Evolutionary conservation across 176 grass and related monocot species (phyloP), one percentile per base, ranked within the genome.

Genomic region (Oryza glumipatula): DNA sequence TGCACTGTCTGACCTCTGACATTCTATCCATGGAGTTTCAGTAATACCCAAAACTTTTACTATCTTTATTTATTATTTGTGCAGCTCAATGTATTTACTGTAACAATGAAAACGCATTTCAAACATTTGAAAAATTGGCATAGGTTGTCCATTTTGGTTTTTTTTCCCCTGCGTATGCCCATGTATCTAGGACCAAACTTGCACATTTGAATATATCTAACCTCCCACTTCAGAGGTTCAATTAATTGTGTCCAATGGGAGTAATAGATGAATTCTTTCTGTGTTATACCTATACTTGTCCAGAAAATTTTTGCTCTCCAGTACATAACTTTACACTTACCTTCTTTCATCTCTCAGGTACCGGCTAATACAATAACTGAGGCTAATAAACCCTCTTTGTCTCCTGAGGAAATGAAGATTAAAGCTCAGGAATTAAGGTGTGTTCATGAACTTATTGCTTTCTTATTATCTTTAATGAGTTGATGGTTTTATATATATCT

Each of bases 361-460:
- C 86, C 83, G 11, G 82, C 75, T 36, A 90, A 73, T 63, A 46
- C 82, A 56, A 90, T 87, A 84, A 41, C 24, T 4, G 94, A 92
- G 66, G 83, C 67, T 71, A 82, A 83, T 43, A 96, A 92, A 66
- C 88, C 90, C 8, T 86, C 48, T 85, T 26, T 99, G 67, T 94
- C 97, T 44, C 89, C 92, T 38, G 94, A 99, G 80, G 97, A 99
- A 92, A 77, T 91, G 81, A 99, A 92, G 91, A 67, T 92, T 68
- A 99, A 94, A 89, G 91, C 97, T 4, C 90, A 96, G 56, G 97
- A 99, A 72, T 92, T 96, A 73, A 85, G 94, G 97, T 96, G 69
- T 43, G 76, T 81, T 80, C 61, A 79, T 80, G 64, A 82, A 87
- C 72, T 48, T 68, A 74, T 83, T 73, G 69, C 76, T 82, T 44